These are phyloP conservation scores for Rhodotorula sp. DNA, from an alignment of 1,284 basidiomycete species.

Conservation along the genomic window DNA sequence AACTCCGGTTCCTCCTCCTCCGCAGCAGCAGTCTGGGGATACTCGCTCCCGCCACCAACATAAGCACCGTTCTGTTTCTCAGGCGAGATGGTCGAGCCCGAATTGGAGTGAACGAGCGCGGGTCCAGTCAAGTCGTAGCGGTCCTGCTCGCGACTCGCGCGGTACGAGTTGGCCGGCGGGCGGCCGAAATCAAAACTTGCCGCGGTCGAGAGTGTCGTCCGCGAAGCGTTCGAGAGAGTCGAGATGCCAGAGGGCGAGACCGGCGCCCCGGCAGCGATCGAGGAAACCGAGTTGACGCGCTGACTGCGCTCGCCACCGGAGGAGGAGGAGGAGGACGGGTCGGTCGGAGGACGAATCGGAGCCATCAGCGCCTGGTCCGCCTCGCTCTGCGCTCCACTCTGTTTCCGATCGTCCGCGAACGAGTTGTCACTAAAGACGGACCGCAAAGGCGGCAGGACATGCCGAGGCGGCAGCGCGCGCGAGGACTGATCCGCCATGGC, in stretches of 20 bases:
- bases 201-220: conserved; percentile 9
- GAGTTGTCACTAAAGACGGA: conserved; percentile 15
- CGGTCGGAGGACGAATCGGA: conserved; percentile 15
- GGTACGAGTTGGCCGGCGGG: not conserved
- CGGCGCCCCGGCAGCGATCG: conserved; percentile 36
- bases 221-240: not conserved
- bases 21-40: not conserved
- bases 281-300: conserved; percentile 46
- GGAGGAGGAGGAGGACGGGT: conserved; percentile 11
- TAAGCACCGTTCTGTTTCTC: not conserved
- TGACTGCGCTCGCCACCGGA: conserved; percentile 23
- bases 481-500: conserved; percentile 29
- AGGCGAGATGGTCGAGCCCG: not conserved
- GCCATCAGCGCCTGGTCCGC: conserved; percentile 33
- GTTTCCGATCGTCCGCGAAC: not conserved
- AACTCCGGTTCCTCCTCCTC: not conserved
- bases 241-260: conserved; percentile 47
- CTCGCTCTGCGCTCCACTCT: conserved; percentile 15
- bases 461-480: conserved; percentile 18
- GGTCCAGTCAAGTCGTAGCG: not conserved
- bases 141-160: not conserved
- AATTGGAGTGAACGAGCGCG: not conserved
- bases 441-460: conserved; percentile 28
- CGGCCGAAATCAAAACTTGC: conserved; percentile 10
- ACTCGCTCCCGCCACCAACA: not conserved